These are phyloP conservation scores for Phaffia rhodozyma DNA, from an alignment of 1,284 basidiomycete species.

Conservation along the genomic window DNA sequence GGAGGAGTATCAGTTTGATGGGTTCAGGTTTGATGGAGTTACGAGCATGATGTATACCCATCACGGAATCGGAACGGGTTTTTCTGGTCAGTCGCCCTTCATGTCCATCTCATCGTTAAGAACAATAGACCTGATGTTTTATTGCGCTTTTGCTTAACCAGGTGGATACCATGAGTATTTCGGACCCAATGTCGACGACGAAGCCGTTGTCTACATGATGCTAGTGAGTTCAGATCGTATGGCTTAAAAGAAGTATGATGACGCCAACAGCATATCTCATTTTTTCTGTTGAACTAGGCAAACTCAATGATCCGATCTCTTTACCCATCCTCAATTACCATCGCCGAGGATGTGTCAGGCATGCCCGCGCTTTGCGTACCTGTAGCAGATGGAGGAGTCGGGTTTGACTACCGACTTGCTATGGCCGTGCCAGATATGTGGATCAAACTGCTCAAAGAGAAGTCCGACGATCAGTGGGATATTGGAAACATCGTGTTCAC, in stretches of 20 bases:
- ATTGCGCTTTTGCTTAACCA: constrained; percentile 5
- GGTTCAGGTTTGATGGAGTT: constrained; percentile 96
- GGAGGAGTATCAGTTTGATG: constrained; percentile 90
- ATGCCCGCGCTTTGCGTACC: constrained; percentile 90
- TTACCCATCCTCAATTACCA: constrained; percentile 71
- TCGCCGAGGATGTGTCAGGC: constrained; percentile 92
- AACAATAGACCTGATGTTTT: background rate
- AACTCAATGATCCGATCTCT: constrained; percentile 78
- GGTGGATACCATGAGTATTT: constrained; percentile 97
- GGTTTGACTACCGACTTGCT: constrained; percentile 92
- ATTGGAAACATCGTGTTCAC: constrained; percentile 79
- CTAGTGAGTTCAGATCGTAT: constrained; percentile 48
- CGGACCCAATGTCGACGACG: constrained; percentile 67
- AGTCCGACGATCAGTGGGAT: constrained; percentile 76
- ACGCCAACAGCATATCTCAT: background rate
- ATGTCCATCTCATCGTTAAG: background rate
- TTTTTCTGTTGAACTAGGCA: constrained; percentile 45
- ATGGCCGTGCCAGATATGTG: constrained; percentile 99
- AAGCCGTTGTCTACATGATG: constrained; percentile 92
- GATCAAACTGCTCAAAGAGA: constrained; percentile 97
- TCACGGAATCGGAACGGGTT: constrained; percentile 93
- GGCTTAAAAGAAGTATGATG: background rate
- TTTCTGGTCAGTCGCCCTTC: constrained; percentile 48
- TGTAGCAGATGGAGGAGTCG: constrained; percentile 70
- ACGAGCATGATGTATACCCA: constrained; percentile 98